phyloP scores from a whole-genome alignment of 139 green algal genomes.

The Dunaliella primolecta region DNA sequence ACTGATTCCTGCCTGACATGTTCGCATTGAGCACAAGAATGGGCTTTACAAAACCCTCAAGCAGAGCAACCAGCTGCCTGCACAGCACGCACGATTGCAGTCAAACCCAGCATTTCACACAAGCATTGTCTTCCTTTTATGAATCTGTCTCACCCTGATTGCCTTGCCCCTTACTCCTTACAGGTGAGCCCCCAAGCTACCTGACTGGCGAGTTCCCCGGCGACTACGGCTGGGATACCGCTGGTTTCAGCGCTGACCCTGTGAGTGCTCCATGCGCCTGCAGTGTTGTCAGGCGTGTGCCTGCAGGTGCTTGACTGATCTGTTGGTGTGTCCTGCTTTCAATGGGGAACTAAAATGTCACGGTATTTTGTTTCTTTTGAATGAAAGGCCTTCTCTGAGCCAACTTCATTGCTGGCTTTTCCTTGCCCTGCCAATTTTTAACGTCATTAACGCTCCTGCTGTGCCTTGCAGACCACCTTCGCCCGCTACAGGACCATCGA shows the following conservation, averaged over 20 bases:
- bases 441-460: no score
- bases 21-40: no score
- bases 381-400: not conserved
- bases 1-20: no score
- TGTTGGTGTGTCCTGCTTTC: not conserved
- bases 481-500: conserved; percentile 88
- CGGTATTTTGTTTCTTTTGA: not conserved
- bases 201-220: conserved; percentile 87
- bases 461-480: conserved; percentile 38
- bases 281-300: not conserved
- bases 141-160: no score
- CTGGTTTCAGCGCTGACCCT: conserved; percentile 89
- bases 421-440: no score
- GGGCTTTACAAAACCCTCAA: no score
- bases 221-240: conserved; percentile 95
- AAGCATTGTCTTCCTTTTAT: no score
- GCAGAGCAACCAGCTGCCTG: no score
- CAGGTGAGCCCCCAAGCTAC: conserved; percentile 46
- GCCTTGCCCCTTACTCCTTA: no score
- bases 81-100: no score
- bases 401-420: not conserved
- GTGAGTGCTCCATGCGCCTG: conserved; percentile 42
- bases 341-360: not conserved
- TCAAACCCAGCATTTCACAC: no score
- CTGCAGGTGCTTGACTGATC: not conserved